Conservation (phyloP, 805 yeast genomes). For the Crinitomyces ghanaensis region DNA sequence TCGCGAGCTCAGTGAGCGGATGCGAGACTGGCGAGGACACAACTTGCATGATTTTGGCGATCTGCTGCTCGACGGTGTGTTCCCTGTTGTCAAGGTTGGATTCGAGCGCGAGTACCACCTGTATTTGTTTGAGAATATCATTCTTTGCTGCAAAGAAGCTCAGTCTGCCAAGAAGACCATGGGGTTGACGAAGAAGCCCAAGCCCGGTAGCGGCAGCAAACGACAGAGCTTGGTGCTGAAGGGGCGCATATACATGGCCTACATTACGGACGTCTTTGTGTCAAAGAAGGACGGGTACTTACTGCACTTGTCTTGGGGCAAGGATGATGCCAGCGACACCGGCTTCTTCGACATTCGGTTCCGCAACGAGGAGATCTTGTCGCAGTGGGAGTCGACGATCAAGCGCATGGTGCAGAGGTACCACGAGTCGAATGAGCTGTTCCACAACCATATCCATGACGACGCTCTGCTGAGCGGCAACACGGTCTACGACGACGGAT, state of each 20-base stretch:
- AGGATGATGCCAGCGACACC: constrained; percentile 62
- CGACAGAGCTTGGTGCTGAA: constrained; percentile 42
- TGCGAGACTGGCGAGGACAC: constrained; percentile 88
- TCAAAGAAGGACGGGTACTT: constrained; percentile 22
- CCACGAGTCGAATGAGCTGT: constrained; percentile 9
- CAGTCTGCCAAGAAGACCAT: constrained; percentile 34
- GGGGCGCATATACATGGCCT: constrained; percentile 73
- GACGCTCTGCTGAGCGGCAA: not conserved
- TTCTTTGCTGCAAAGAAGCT: constrained; percentile 54
- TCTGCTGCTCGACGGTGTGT: constrained; percentile 60
- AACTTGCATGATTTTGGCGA: constrained; percentile 74
- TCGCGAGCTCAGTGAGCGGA: constrained; percentile 58
- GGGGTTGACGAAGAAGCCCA: constrained; percentile 39
- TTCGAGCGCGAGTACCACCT: constrained; percentile 80
- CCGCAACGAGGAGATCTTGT: constrained; percentile 69
- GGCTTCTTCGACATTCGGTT: constrained; percentile 71
- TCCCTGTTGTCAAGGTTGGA: constrained; percentile 36
- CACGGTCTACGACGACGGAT: constrained; percentile 8
- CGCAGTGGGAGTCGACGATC: constrained; percentile 56
- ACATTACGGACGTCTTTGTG: constrained; percentile 36
- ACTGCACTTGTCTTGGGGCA: constrained; percentile 26
- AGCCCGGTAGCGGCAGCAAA: constrained; percentile 16
- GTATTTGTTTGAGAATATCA: constrained; percentile 68
- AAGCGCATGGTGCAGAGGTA: constrained; percentile 18
- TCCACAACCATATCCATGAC: constrained; percentile 1